A percentile compares a stretch with the other conserved stretches of the same genome.
phyloP scores from a whole-genome alignment of 2,329 filamentous ascomycete genomes.

The Pestalotiopsis sp. region DNA sequence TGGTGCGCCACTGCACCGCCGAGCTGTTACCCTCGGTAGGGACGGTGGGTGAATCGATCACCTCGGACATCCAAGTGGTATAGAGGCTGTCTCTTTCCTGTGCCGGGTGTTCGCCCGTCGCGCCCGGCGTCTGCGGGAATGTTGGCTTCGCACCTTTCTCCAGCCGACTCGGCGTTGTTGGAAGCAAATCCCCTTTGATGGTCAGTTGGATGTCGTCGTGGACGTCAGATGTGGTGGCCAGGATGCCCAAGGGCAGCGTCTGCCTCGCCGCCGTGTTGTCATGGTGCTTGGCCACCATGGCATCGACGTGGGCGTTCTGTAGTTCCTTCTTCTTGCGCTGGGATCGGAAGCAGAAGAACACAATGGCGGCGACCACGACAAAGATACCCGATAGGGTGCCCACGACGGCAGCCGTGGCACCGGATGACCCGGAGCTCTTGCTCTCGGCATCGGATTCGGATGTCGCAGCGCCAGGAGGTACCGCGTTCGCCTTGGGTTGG shows the following conservation, averaged over 20 bases:
- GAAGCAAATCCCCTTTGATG: conserved; percentile 16
- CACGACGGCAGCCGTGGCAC: conserved; percentile 23
- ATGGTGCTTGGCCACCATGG: conserved; percentile 11
- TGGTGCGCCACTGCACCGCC: conserved; percentile 20
- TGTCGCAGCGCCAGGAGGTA: conserved; percentile 4
- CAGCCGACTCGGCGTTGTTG: conserved; percentile 23
- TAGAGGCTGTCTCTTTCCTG: background rate
- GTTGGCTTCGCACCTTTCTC: conserved; percentile 19
- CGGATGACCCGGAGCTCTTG: conserved; percentile 8
- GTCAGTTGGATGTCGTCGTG: conserved; percentile 14
- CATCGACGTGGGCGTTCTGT: conserved; percentile 16
- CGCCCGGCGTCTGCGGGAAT: background rate
- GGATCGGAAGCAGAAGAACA: conserved; percentile 23
- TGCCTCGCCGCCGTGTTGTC: background rate
- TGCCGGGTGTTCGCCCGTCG: background rate
- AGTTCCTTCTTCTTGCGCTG: conserved; percentile 21
- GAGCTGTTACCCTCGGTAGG: conserved; percentile 20
- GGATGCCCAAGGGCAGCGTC: conserved; percentile 14
- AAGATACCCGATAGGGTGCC: conserved; percentile 24
- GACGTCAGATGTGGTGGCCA: conserved; percentile 13
- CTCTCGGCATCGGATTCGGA: conserved; percentile 4
- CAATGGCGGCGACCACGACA: conserved; percentile 19
- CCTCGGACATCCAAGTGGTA: background rate
- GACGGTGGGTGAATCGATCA: background rate
- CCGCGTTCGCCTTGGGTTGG: background rate